Evolutionary conservation across 805 yeast genomes (phyloP).

Genomic region (Ogataea nitratoaversa): DNA sequence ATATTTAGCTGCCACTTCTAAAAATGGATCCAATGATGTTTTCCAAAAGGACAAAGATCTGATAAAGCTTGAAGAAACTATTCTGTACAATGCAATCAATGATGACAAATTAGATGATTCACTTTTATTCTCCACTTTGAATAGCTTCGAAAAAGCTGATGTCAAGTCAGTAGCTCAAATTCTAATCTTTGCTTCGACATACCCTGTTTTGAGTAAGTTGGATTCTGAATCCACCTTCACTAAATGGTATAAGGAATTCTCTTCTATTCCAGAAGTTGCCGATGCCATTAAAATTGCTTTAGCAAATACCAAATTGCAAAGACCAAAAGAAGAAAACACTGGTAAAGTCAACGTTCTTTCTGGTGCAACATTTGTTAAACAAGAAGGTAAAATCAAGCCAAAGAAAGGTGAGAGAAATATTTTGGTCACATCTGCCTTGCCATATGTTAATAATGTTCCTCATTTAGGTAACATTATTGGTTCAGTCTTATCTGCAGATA

Average conservation of each 20-base stretch:
- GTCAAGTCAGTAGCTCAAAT: conserved; percentile 47
- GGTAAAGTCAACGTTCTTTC: conserved; percentile 27
- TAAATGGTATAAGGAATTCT: conserved; percentile 42
- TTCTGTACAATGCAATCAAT: conserved; percentile 38
- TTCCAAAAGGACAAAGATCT: conserved; percentile 20
- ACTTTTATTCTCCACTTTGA: conserved; percentile 7
- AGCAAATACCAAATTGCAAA: conserved; percentile 40
- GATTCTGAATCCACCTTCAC: conserved; percentile 12
- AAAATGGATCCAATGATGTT: conserved; percentile 11
- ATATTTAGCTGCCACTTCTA: conserved; percentile 41
- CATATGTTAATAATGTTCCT: conserved; percentile 97
- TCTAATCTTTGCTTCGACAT: conserved; percentile 56
- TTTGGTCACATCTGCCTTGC: conserved; percentile 91
- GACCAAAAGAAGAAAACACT: conserved; percentile 39
- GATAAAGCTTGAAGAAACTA: conserved; percentile 41
- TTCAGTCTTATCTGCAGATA: conserved; percentile 90
- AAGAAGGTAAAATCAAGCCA: conserved; percentile 52
- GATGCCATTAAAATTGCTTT: conserved; percentile 45
- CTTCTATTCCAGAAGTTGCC: conserved; percentile 35
- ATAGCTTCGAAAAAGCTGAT: conserved; percentile 24
- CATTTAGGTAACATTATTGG: conserved; percentile 97
- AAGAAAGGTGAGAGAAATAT: conserved; percentile 71
- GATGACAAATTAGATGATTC: conserved; percentile 27
- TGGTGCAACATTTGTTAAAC: conserved; percentile 13
- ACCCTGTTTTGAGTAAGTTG: conserved; percentile 34